Evolutionary conservation across 2,329 filamentous ascomycete species (phyloP).

Genomic region (Botryotinia convoluta): DNA sequence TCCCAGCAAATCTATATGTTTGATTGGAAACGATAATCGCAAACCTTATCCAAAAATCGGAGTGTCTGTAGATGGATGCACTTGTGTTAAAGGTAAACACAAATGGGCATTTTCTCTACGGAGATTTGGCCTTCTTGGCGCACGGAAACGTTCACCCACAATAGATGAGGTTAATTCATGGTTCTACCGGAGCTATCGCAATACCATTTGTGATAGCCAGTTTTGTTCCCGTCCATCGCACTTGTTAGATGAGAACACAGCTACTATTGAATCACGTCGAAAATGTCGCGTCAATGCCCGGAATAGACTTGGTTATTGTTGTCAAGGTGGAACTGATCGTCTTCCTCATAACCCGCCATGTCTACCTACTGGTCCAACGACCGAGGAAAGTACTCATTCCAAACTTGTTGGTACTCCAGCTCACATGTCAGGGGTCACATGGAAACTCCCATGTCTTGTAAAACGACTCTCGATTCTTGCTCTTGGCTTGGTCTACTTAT

Average conservation of each 20-base stretch:
- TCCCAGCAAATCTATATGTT: no score
- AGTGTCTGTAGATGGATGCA: accelerated
- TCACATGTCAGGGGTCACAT: background rate
- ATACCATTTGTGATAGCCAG: no score
- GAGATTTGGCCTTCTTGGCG: accelerated
- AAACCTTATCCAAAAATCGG: accelerated
- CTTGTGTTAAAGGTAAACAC: no score
- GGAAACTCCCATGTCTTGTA: background rate
- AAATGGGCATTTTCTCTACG: no score
- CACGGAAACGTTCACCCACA: no score
- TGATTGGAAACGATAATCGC: accelerated
- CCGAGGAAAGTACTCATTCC: background rate
- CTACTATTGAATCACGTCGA: background rate
- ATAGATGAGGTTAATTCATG: no score
- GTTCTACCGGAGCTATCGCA: no score
- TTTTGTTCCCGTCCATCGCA: no score
- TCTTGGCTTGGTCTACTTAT: background rate
- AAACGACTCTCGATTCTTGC: background rate
- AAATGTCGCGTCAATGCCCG: accelerated
- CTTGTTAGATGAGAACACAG: background rate
- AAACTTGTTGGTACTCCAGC: background rate
- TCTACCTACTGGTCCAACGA: background rate
- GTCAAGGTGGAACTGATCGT: background rate
- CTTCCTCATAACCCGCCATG: background rate
- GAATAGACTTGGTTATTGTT: background rate